These are phyloP conservation scores for Botrytis tulipae DNA, from an alignment of 2,329 filamentous ascomycete genomes.

Conservation along the genomic window DNA sequence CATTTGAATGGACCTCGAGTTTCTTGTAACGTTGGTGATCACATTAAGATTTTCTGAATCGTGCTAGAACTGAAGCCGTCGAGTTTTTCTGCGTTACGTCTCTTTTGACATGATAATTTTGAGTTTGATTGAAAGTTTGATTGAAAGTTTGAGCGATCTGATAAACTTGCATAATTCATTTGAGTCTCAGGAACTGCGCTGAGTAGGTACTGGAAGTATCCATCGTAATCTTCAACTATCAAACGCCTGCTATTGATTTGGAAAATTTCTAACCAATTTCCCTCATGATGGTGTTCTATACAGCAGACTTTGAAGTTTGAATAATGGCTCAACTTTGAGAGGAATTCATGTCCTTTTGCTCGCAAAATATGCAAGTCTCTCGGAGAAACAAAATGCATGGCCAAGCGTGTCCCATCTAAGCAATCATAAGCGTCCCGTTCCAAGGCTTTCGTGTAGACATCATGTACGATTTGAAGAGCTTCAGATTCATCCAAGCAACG, in stretches of 20 bases:
- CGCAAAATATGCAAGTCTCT: not conserved
- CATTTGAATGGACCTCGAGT: not conserved
- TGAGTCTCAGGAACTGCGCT: not conserved
- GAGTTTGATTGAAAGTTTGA: not conserved
- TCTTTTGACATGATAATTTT: not conserved
- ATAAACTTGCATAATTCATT: not conserved
- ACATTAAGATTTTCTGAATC: not conserved
- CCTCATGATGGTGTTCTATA: not conserved
- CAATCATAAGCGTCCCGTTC: not conserved
- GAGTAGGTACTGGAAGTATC: not conserved
- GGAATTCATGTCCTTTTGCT: not conserved
- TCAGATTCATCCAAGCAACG: not conserved
- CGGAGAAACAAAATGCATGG: not conserved
- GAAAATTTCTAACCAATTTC: not conserved
- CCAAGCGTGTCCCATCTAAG: not conserved
- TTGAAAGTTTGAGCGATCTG: not conserved
- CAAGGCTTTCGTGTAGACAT: not conserved
- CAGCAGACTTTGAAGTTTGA: not conserved
- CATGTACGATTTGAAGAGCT: not conserved
- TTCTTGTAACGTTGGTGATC: not conserved
- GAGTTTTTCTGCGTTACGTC: not conserved
- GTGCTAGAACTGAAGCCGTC: not conserved
- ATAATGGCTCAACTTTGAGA: not conserved
- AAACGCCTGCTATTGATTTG: not conserved
- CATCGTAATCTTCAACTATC: not conserved